phyloP scores from a whole-genome alignment of 2,329 filamentous ascomycete genomes.

The Xylaria multiplex region DNA sequence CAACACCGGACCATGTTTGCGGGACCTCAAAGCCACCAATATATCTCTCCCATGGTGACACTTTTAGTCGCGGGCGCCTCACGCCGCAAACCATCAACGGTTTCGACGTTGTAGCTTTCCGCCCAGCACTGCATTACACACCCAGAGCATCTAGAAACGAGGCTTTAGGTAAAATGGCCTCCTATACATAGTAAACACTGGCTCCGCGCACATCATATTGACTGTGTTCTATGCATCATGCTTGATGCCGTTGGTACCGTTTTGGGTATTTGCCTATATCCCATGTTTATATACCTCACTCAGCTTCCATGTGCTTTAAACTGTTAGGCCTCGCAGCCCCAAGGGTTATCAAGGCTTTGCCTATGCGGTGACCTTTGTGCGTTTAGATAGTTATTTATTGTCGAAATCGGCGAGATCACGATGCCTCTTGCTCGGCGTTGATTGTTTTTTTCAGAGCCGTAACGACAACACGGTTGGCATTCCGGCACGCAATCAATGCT shows the following conservation, averaged over 20 bases:
- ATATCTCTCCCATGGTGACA: constrained; percentile 2
- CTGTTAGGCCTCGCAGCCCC: neutral
- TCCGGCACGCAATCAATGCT: constrained; percentile 55
- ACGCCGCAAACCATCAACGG: neutral
- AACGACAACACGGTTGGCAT: constrained; percentile 56
- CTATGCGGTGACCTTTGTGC: neutral
- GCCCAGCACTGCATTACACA: neutral
- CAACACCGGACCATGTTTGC: neutral
- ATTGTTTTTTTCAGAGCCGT: constrained; percentile 54
- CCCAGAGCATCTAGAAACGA: neutral
- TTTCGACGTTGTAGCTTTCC: constrained; percentile 2
- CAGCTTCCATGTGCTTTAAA: neutral
- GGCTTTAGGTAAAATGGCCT: neutral
- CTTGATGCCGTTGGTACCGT: constrained; percentile 2
- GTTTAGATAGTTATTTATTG: constrained; percentile 4
- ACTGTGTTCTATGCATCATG: neutral
- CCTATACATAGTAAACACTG: neutral
- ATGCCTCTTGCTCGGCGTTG: constrained; percentile 40
- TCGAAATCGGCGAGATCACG: constrained; percentile 36
- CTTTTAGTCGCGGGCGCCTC: neutral
- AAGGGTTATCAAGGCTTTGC: neutral
- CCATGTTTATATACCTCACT: constrained; percentile 1
- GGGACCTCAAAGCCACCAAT: neutral
- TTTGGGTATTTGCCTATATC: neutral
- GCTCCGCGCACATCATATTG: neutral